phyloP scores from a whole-genome alignment of 257 asterid species.

The Perilla frutescens region DNA sequence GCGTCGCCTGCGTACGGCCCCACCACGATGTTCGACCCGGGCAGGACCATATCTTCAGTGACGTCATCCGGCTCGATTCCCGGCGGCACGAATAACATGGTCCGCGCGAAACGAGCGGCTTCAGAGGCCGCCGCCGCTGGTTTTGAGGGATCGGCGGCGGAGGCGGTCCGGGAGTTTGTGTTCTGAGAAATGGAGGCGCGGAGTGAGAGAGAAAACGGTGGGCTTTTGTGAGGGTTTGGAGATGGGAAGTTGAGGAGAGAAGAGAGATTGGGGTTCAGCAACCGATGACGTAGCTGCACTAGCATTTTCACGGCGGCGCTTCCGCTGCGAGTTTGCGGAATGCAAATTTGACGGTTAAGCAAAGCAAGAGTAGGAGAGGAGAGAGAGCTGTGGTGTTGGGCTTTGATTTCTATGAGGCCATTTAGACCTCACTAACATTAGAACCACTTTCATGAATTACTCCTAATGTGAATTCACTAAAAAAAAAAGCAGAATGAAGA shows the following conservation, averaged over 20 bases:
- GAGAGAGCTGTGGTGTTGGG: too few species aligned
- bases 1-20: constrained; percentile 92
- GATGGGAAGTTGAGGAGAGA: constrained; percentile 33
- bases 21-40: constrained; percentile 87
- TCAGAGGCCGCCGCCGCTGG: constrained; percentile 42
- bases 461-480: too few species aligned
- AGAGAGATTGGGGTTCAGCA: constrained; percentile 37
- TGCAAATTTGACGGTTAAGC: not conserved
- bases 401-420: too few species aligned
- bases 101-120: constrained; percentile 45
- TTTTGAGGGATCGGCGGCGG: constrained; percentile 47
- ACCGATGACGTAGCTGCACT: constrained; percentile 41
- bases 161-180: constrained; percentile 32
- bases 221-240: constrained; percentile 24
- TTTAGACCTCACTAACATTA: too few species aligned
- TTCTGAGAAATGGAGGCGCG: constrained; percentile 41
- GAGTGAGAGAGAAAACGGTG: constrained; percentile 37
- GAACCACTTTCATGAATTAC: too few species aligned
- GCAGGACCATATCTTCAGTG: constrained; percentile 71
- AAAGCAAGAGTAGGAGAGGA: not conserved
- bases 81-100: constrained; percentile 69
- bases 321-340: not conserved
- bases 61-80: constrained; percentile 79
- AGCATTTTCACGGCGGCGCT: constrained; percentile 30
- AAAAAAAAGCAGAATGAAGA: too few species aligned